Conservation (phyloP, 78 protist genomes). For the Pigoraptor vietnamica region DNA sequence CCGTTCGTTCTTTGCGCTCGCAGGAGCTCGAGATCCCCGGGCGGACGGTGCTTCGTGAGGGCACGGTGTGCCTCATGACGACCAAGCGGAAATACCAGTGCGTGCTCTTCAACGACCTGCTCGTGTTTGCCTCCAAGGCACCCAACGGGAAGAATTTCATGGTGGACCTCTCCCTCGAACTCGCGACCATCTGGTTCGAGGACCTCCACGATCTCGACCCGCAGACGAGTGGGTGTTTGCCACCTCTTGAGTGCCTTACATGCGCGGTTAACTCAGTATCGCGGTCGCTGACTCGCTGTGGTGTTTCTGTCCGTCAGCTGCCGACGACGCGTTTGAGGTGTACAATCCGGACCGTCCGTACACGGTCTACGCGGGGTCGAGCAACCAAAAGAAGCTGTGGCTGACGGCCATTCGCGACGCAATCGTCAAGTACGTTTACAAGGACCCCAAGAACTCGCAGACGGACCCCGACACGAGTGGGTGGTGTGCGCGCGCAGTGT, state of each 20-base stretch:
- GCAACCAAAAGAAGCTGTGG: background rate
- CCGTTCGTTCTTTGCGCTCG: too few relatives aligned
- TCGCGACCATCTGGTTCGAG: background rate
- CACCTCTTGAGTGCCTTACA: background rate
- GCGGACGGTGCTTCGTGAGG: background rate
- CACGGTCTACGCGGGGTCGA: background rate
- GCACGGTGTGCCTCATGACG: background rate
- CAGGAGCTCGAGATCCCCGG: background rate
- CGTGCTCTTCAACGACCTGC: background rate
- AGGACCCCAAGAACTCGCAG: background rate
- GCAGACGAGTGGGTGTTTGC: background rate
- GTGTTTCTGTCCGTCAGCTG: background rate
- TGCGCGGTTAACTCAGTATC: background rate
- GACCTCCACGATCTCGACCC: background rate
- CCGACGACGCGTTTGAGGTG: background rate
- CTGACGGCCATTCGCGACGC: background rate
- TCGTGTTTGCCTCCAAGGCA: background rate
- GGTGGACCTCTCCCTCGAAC: background rate
- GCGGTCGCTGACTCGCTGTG: background rate
- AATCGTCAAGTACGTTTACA: background rate
- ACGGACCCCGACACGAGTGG: background rate
- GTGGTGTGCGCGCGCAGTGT: background rate
- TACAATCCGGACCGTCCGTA: conserved; percentile 9
- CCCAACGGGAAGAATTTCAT: background rate
- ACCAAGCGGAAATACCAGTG: background rate